Conservation (phyloP, 2,329 filamentous ascomycete genomes). For the Pezicula carpinea region DNA sequence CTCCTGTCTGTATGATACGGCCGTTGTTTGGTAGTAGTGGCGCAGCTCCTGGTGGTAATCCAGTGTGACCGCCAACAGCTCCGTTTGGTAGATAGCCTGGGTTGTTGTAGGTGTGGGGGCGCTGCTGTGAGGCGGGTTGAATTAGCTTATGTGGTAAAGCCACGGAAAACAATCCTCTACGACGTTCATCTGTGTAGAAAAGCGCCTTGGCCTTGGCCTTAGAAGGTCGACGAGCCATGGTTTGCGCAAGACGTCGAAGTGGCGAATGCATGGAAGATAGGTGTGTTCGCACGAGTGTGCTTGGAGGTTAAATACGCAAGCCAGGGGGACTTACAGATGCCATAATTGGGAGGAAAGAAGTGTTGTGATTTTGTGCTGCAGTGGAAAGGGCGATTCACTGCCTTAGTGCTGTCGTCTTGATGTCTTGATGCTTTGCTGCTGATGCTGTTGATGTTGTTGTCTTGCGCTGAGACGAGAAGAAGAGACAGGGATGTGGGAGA, state of each 20-base stretch:
- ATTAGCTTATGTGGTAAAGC: no score
- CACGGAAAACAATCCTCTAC: no score
- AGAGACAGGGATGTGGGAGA: not conserved
- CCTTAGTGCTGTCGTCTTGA: no score
- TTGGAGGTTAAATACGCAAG: not conserved
- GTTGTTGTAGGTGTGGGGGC: slow-evolving; percentile 28
- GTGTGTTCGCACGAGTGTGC: not conserved
- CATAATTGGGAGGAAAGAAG: slow-evolving; percentile 19
- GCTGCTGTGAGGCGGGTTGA: slow-evolving; percentile 24
- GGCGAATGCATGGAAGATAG: not conserved
- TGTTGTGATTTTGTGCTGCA: slow-evolving; percentile 4
- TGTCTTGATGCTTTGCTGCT: no score
- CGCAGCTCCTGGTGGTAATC: slow-evolving; percentile 53
- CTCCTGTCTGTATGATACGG: slow-evolving; percentile 60
- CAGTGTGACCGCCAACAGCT: slow-evolving; percentile 39
- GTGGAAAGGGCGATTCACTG: slow-evolving; percentile 2
- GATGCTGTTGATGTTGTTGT: no score
- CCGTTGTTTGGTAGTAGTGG: slow-evolving; percentile 65
- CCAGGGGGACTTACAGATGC: slow-evolving; percentile 21
- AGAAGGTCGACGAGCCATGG: not conserved
- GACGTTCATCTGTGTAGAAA: no score
- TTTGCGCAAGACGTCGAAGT: not conserved
- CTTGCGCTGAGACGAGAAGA: not conserved
- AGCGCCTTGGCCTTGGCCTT: no score
- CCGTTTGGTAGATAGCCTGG: slow-evolving; percentile 57